Percentiles rank a stretch among this genome's conserved stretches.
Conservation (phyloP, 2,329 filamentous ascomycete genomes). For the Beauveria scarabaeidicola region DNA sequence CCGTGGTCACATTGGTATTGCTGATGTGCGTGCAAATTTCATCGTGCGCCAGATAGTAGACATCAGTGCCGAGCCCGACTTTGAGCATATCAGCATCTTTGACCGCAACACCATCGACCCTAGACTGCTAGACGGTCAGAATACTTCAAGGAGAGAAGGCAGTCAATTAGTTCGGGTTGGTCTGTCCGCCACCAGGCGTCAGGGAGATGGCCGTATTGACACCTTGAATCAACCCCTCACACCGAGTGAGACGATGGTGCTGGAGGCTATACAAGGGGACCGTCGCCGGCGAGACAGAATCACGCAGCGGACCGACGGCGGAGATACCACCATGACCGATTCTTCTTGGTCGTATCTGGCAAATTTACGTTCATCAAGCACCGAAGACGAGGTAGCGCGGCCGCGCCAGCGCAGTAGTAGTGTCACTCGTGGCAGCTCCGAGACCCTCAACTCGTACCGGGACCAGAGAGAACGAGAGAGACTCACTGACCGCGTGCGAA, state of each 20-base stretch:
- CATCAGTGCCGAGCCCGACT: conserved; percentile 49
- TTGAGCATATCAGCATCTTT: conserved; percentile 47
- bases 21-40: conserved; percentile 62
- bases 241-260: conserved; percentile 45
- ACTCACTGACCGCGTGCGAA: conserved; percentile 26
- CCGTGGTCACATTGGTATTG: conserved; percentile 64
- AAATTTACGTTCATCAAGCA: conserved; percentile 14
- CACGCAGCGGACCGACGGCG: conserved; percentile 20
- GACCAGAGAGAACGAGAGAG: conserved; percentile 30
- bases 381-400: conserved; percentile 20
- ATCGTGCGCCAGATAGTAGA: conserved; percentile 59
- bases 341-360: conserved; percentile 16
- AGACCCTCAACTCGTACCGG: conserved; percentile 29
- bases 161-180: conserved; percentile 7
- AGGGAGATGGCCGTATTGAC: conserved; percentile 28
- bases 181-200: background rate
- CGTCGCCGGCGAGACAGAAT: conserved; percentile 41
- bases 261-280: conserved; percentile 47
- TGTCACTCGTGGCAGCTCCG: conserved; percentile 30
- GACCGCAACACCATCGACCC: conserved; percentile 48
- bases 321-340: conserved; percentile 14
- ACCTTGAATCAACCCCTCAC: conserved; percentile 43
- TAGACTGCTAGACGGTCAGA: conserved; percentile 39
- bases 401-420: conserved; percentile 27
- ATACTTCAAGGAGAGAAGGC: conserved; percentile 28